Evolutionary conservation across 805 yeast genomes (phyloP), one percentile per base, ranked within the genome.

Genomic region (Yarrowia deformans): DNA sequence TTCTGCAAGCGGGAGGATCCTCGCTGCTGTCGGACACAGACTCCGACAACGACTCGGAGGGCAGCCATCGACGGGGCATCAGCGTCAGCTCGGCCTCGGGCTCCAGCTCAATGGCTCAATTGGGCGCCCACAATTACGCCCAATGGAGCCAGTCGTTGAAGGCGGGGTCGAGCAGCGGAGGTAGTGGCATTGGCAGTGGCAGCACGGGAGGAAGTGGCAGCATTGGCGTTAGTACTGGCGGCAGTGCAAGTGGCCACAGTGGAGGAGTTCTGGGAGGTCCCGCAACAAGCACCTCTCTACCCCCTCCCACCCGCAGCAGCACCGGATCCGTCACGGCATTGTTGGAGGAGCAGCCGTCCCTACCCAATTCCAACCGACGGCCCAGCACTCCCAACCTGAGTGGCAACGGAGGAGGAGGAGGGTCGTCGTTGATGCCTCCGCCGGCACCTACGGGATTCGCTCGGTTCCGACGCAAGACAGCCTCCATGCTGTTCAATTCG

Each of bases 401-500:
- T 16, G 10, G 23, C 23, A 42, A 29, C n/a, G 32, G 29, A 23
- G 29, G 29, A 23, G 29, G 29, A 23, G 29, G 29, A 23, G 29
- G 37, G 8, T 45, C 49, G 16, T 45, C 49, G 13, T 42, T 60
- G n/a, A 63, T 63, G 55, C 68, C 68, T 2, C 68, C 56, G 0
- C 68, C 68, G 16, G 37, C 67, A 5, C 60, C 55, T 18, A 61
- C 64, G 13, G 66, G 66, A 7, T 63, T 63, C 10, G 68, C 68
- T 0, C 43, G 48, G 2, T 63, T 63, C 29, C 14, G 56, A n/a
- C 56, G 68, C 8, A 60, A 60, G 13, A 60, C 66, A 8, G 66
- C 66, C 8, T 34, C 43, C 52, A 60, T 60, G 66, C 52, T 60
- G 12, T 60, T 60, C 52, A 43, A 34, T 32, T 63, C 68, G 39